phyloP scores from a whole-genome alignment of 495 filamentous ascomycete species.

The Zalerion maritima region DNA sequence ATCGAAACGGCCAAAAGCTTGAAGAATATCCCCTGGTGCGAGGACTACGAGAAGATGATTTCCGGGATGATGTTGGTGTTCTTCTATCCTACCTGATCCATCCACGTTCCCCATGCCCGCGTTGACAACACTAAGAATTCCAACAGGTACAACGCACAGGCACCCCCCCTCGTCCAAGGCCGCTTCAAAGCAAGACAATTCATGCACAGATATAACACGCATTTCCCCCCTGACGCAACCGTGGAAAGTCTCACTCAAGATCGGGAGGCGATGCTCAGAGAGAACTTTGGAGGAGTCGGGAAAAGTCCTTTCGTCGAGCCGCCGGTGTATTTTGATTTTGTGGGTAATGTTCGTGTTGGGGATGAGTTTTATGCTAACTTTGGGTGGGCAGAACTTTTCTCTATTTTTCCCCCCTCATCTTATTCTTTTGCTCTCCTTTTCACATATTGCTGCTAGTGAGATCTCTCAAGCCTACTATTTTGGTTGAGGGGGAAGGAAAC shows the following conservation, averaged over 20 bases:
- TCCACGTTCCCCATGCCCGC: too few species aligned
- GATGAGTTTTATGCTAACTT: conserved; percentile 38
- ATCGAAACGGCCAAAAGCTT: conserved; percentile 29
- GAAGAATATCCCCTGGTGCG: conserved; percentile 26
- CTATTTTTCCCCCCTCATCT: too few species aligned
- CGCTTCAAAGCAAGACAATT: conserved; percentile 28
- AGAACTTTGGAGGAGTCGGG: conserved; percentile 30
- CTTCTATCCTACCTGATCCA: background rate
- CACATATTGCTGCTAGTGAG: too few species aligned
- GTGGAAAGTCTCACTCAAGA: conserved; percentile 20
- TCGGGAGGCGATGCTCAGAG: conserved; percentile 22
- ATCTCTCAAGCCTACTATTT: background rate
- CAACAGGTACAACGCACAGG: conserved; percentile 24
- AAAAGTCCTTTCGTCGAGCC: conserved; percentile 31
- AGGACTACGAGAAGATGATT: conserved; percentile 41
- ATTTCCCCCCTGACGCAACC: conserved; percentile 23
- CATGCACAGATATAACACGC: conserved; percentile 32
- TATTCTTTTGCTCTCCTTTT: too few species aligned
- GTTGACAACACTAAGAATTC: background rate
- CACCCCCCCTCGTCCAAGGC: conserved; percentile 24
- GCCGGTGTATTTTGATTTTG: conserved; percentile 39
- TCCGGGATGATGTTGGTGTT: conserved; percentile 34
- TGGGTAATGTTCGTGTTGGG: conserved; percentile 38
- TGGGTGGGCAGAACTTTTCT: conserved; percentile 18
- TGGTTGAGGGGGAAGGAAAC: background rate